Conservation (phyloP, 441 rosid genomes). For the Populus hybrid region DNA sequence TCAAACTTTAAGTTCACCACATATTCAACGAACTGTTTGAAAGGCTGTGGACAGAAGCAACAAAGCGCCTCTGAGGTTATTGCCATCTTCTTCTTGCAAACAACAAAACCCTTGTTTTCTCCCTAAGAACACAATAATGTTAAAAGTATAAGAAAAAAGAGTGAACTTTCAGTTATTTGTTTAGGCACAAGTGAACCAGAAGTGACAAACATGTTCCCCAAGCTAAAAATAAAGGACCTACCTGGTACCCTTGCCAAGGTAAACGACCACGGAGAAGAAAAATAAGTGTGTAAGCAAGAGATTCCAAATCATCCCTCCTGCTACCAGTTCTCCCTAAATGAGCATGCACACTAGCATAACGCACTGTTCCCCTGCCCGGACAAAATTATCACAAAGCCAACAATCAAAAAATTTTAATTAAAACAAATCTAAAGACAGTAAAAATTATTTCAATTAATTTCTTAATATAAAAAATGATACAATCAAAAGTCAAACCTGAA, state of each 20-base stretch:
- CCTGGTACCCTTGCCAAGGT: conserved; percentile 78
- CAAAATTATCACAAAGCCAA: not conserved
- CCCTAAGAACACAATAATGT: conserved; percentile 33
- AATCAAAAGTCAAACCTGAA: conserved; percentile 37
- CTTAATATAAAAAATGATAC: not conserved
- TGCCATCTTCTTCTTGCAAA: conserved; percentile 72
- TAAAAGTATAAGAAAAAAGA: not conserved
- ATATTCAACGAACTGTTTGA: conserved; percentile 49
- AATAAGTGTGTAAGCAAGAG: conserved; percentile 64
- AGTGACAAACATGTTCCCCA: not conserved
- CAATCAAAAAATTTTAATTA: not conserved
- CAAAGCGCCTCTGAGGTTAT: conserved; percentile 54
- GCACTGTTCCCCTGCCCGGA: conserved; percentile 53
- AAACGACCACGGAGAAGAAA: conserved; percentile 64
- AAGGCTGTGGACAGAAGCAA: conserved; percentile 54
- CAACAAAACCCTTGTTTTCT: conserved; percentile 62
- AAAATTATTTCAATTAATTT: too few relatives aligned
- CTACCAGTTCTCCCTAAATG: conserved; percentile 70
- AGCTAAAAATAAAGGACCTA: not conserved
- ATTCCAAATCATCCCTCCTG: conserved; percentile 75
- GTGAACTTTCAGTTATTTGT: not conserved
- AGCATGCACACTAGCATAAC: conserved; percentile 72
- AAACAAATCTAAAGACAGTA: not conserved
- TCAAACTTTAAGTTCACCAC: conserved; percentile 60
- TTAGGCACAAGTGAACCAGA: not conserved